phyloP scores from a whole-genome alignment of 1,284 basidiomycete species.

The Moesziomyces sp. region DNA sequence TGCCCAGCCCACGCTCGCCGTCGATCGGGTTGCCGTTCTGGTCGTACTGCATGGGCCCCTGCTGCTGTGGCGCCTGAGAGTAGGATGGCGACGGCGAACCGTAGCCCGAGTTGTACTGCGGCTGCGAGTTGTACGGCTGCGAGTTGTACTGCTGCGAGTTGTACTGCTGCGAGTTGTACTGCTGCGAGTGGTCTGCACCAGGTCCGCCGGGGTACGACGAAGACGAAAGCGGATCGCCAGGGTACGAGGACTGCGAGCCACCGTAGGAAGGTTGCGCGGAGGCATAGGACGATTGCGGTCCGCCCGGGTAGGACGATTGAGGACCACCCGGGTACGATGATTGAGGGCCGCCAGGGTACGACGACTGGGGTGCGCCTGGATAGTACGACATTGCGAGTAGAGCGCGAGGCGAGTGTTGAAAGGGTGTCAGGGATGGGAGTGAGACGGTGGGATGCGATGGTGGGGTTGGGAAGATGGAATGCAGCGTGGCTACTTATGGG shows the following conservation, averaged over 20 bases:
- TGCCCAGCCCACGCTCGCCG: conserved; percentile 59
- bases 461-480: neutral
- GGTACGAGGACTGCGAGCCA: conserved; percentile 23
- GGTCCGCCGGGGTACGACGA: conserved; percentile 25
- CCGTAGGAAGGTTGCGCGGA: conserved; percentile 25
- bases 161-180: conserved; percentile 21
- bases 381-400: conserved; percentile 17
- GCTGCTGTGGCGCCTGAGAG: conserved; percentile 17
- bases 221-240: conserved; percentile 22
- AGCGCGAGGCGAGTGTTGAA: neutral
- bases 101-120: conserved; percentile 5
- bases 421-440: neutral
- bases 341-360: conserved; percentile 27
- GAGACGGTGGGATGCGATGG: conserved; percentile 1
- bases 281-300: conserved; percentile 34
- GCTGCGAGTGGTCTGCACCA: conserved; percentile 15
- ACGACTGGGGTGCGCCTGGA: conserved; percentile 31
- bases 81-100: conserved; percentile 14
- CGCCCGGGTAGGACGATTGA: conserved; percentile 33
- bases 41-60: conserved; percentile 50
- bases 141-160: conserved; percentile 22
- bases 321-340: conserved; percentile 29
- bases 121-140: conserved; percentile 7
- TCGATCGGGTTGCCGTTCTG: conserved; percentile 53
- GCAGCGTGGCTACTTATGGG: conserved; percentile 6